A percentile compares a stretch with the other conserved stretches of the same genome.
Conservation (phyloP, 106 monocot species). For the Phalaenopsis equestris region DNA sequence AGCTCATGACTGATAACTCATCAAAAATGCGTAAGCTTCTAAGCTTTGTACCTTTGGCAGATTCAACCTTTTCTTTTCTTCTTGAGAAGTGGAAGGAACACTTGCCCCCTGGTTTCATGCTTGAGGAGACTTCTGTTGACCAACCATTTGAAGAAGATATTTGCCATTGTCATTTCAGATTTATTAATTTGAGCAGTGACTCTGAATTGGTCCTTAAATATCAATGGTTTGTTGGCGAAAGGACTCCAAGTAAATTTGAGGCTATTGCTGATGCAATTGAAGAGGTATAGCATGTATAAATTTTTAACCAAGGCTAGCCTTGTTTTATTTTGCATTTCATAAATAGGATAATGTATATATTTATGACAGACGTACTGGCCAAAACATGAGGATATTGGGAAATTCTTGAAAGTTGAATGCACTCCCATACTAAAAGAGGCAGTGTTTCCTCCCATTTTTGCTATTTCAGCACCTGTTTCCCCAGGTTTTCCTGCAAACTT, state of each 20-base stretch:
- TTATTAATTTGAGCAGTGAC: conserved; percentile 40
- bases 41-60: conserved; percentile 22
- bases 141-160: conserved; percentile 89
- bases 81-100: conserved; percentile 76
- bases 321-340: not conserved
- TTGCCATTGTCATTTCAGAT: conserved; percentile 79
- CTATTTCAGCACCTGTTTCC: conserved; percentile 66
- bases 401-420: conserved; percentile 88
- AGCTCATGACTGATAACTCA: not conserved
- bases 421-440: conserved; percentile 47
- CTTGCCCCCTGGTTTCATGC: conserved; percentile 59
- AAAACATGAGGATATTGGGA: conserved; percentile 64
- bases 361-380: conserved; percentile 77
- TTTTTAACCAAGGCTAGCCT: not conserved
- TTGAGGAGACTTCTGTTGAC: conserved; percentile 72
- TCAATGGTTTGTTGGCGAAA: conserved; percentile 81
- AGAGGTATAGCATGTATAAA: conserved; percentile 32
- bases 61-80: conserved; percentile 85
- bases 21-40: not conserved
- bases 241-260: conserved; percentile 57
- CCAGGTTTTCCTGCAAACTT: conserved; percentile 46
- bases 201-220: conserved; percentile 60
- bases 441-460: conserved; percentile 68
- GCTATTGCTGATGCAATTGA: conserved; percentile 51
- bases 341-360: not conserved